A percentile compares a stretch with the other conserved stretches of the same genome.
Evolutionary conservation across 768 basidiomycete genomes (phyloP).

Genomic region (Mycena maculata): DNA sequence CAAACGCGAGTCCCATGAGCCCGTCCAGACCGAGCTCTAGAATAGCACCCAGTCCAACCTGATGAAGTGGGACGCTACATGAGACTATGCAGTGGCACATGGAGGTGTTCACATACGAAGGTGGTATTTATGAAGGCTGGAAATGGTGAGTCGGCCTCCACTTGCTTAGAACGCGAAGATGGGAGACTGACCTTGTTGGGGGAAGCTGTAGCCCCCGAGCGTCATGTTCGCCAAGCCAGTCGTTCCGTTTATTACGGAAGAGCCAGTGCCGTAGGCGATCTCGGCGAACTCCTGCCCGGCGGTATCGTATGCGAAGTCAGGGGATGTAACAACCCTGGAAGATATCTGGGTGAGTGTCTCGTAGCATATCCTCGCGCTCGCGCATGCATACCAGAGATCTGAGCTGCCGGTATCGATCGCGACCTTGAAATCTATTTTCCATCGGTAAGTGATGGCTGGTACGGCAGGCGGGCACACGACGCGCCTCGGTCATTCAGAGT

Average conservation of each 20-base stretch:
- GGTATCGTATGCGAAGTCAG: too few relatives aligned
- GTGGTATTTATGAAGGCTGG: background rate
- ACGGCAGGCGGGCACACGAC: too few relatives aligned
- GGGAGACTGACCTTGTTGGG: background rate
- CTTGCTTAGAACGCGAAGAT: too few relatives aligned
- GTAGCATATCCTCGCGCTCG: too few relatives aligned
- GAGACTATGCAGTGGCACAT: too few relatives aligned
- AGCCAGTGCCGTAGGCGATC: background rate
- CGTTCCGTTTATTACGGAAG: background rate
- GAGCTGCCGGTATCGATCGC: background rate
- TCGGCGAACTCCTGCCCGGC: background rate
- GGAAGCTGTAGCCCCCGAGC: background rate
- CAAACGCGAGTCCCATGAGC: constrained; percentile 11
- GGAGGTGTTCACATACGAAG: background rate
- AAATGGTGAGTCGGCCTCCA: too few relatives aligned
- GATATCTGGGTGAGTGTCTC: too few relatives aligned
- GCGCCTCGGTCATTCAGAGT: too few relatives aligned
- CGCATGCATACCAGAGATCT: constrained; percentile 1
- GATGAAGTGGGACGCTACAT: background rate
- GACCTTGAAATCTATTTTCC: background rate
- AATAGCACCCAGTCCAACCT: background rate
- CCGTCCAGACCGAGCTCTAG: constrained; percentile 1
- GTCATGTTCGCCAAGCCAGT: background rate
- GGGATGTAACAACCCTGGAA: background rate
- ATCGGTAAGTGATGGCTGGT: too few relatives aligned